A percentile compares a stretch with the other conserved stretches of the same genome.
These are phyloP conservation scores for Hydrangea macrophylla DNA, from an alignment of 148 eudicot species.

Conservation along the genomic window DNA sequence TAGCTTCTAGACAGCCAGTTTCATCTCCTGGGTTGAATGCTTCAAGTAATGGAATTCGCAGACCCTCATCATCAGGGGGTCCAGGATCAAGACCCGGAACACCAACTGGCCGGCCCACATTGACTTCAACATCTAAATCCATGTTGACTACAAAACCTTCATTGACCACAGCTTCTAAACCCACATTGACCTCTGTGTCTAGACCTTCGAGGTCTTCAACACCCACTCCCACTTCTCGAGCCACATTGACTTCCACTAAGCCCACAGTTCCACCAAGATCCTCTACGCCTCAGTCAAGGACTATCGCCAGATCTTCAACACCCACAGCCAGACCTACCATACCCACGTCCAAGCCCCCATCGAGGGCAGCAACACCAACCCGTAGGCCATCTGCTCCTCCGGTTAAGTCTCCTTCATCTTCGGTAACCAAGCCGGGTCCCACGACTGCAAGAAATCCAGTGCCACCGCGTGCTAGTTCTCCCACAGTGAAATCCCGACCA, in stretches of 20 bases:
- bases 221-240: conserved; percentile 34
- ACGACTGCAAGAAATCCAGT: conserved; percentile 14
- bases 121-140: conserved; percentile 29
- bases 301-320: conserved; percentile 29
- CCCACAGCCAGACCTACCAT: conserved; percentile 27
- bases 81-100: conserved; percentile 34
- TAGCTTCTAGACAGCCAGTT: conserved; percentile 17
- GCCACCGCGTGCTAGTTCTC: conserved; percentile 34
- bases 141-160: conserved; percentile 31
- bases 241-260: conserved; percentile 19
- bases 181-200: conserved; percentile 9
- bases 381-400: conserved; percentile 18
- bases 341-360: conserved; percentile 23
- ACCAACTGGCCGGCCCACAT: conserved; percentile 29
- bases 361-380: conserved; percentile 43
- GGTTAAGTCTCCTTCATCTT: conserved; percentile 23
- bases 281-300: conserved; percentile 26
- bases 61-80: conserved; percentile 35
- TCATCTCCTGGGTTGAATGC: conserved; percentile 15
- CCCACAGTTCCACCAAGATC: conserved; percentile 26
- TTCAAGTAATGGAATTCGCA: conserved; percentile 22
- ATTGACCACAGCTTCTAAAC: conserved; percentile 24
- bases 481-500: conserved; percentile 37
- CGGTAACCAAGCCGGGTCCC: conserved; percentile 21
- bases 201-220: conserved; percentile 25